Conservation (phyloP, 495 filamentous ascomycete species). For the Daldinia vernicosa region DNA sequence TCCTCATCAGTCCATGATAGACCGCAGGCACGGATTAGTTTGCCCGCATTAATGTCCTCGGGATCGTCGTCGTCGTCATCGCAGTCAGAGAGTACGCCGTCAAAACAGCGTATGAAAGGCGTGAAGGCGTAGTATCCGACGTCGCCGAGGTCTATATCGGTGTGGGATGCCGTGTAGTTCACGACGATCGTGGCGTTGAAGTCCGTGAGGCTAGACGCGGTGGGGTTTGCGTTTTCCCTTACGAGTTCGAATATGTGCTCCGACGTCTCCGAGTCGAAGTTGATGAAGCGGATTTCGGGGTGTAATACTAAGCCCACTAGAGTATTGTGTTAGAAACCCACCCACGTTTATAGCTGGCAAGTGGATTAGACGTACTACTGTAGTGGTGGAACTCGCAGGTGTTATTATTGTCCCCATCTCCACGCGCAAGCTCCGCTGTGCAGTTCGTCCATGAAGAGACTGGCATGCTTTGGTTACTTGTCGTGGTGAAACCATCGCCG, state of each 20-base stretch:
- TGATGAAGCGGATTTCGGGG: conserved; percentile 14
- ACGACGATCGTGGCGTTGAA: conserved; percentile 24
- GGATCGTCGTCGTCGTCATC: conserved; percentile 15
- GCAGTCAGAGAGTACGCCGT: conserved; percentile 15
- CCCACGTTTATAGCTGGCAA: not conserved
- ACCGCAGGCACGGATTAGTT: conserved; percentile 12
- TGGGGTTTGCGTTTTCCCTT: not conserved
- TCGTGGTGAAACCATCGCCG: conserved; percentile 11
- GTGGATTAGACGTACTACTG: conserved; percentile 2
- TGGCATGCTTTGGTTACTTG: conserved; percentile 2
- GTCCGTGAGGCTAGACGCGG: not conserved
- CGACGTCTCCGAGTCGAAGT: not conserved
- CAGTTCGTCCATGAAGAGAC: conserved; percentile 10
- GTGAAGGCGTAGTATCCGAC: conserved; percentile 13
- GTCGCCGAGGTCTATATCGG: not conserved
- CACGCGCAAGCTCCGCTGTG: not conserved
- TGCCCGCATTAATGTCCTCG: not conserved
- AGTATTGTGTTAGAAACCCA: not conserved
- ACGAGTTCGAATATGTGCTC: conserved; percentile 10
- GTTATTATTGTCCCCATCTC: not conserved
- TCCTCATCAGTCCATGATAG: not conserved
- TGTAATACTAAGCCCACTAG: conserved; percentile 11
- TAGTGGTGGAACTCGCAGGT: not conserved
- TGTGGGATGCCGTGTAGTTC: conserved; percentile 7
- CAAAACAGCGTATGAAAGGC: conserved; percentile 8